Conservation (phyloP, 139 green algal species). For the Ettlia oleoabundans region DNA sequence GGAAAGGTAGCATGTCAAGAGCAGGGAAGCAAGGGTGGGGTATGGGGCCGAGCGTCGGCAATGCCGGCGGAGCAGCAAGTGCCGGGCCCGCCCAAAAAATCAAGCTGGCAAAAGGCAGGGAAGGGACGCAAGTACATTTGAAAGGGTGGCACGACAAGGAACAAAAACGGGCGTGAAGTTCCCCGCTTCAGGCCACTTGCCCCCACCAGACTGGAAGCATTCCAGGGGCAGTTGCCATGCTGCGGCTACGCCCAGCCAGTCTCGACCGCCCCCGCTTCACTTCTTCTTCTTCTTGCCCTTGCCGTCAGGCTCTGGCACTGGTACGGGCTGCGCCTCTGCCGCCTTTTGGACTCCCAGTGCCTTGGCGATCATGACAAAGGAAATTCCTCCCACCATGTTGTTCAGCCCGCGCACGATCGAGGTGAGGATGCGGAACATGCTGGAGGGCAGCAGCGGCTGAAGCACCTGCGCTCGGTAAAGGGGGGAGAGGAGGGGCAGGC, state of each 20-base stretch:
- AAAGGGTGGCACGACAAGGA: too few relatives aligned
- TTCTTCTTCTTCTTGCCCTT: slow-evolving; percentile 6
- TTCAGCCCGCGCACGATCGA: slow-evolving; percentile 84
- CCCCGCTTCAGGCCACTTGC: too few relatives aligned
- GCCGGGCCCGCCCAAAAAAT: too few relatives aligned
- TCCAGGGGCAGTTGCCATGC: too few relatives aligned
- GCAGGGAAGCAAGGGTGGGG: too few relatives aligned
- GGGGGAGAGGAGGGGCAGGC: not conserved
- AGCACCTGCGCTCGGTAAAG: slow-evolving; percentile 56
- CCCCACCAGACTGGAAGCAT: not conserved
- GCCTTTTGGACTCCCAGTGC: slow-evolving; percentile 90
- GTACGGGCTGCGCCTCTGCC: slow-evolving; percentile 2
- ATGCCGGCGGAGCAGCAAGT: too few relatives aligned
- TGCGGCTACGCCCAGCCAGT: too few relatives aligned
- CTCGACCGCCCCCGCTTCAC: not conserved
- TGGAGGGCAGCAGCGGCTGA: slow-evolving; percentile 69
- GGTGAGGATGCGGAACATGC: slow-evolving; percentile 81
- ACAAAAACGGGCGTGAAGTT: too few relatives aligned
- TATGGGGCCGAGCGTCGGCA: too few relatives aligned
- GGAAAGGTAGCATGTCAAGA: too few relatives aligned
- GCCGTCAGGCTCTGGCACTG: not conserved
- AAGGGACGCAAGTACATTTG: too few relatives aligned
- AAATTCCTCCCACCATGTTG: slow-evolving; percentile 92
- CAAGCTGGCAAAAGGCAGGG: too few relatives aligned
- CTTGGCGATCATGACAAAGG: slow-evolving; percentile 90